These are phyloP conservation scores for Hypoxylon sp. DNA, from an alignment of 2,329 filamentous ascomycete genomes.

Conservation along the genomic window DNA sequence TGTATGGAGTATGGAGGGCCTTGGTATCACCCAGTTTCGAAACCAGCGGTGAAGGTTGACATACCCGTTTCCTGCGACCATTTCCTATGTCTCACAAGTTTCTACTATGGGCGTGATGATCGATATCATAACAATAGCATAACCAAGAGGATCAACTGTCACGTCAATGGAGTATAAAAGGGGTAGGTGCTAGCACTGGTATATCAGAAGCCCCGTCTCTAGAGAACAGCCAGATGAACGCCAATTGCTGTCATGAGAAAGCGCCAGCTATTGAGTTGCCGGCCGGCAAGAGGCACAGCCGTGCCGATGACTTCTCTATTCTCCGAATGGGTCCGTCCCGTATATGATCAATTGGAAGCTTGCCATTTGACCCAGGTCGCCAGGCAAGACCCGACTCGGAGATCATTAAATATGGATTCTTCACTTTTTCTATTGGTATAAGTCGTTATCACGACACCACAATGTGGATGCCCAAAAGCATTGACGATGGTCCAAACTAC, in stretches of 20 bases:
- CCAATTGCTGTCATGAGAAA: slow-evolving; percentile 16
- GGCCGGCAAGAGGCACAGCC: slow-evolving; percentile 15
- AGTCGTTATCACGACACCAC: slow-evolving; percentile 32
- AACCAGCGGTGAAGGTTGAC: slow-evolving; percentile 44
- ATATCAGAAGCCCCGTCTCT: not conserved
- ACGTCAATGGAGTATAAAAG: not conserved
- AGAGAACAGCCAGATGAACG: slow-evolving; percentile 9
- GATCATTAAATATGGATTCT: slow-evolving; percentile 17
- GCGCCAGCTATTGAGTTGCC: slow-evolving; percentile 6
- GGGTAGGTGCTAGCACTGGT: too few relatives aligned
- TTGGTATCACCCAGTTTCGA: slow-evolving; percentile 40
- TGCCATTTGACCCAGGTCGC: slow-evolving; percentile 15
- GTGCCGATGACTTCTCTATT: slow-evolving; percentile 12
- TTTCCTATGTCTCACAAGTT: slow-evolving; percentile 13
- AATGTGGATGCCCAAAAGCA: slow-evolving; percentile 18
- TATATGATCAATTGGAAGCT: slow-evolving; percentile 30
- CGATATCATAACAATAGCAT: slow-evolving; percentile 7
- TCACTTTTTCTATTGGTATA: slow-evolving; percentile 33
- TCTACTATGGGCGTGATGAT: slow-evolving; percentile 15
- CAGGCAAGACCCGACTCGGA: slow-evolving; percentile 28
- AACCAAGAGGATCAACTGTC: slow-evolving; percentile 19
- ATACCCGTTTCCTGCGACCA: slow-evolving; percentile 24
- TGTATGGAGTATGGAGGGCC: slow-evolving; percentile 30
- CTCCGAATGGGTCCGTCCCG: slow-evolving; percentile 3
- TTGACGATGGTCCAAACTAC: slow-evolving; percentile 12